Evolutionary conservation across 371 early-diverging fungal genomes (phyloP).

Genomic region (Smittium culicis): DNA sequence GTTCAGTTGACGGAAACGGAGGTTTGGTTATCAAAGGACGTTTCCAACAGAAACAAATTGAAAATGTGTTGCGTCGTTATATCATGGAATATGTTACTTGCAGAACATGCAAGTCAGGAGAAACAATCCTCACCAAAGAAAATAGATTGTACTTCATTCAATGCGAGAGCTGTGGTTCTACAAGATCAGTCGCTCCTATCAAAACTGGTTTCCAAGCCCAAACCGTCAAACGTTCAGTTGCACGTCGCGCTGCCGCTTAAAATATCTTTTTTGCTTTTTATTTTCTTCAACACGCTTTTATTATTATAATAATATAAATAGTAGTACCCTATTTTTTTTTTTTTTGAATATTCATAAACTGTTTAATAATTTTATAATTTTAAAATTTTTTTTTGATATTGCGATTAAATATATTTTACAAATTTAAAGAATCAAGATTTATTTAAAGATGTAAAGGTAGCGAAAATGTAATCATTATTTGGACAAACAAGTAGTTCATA

Average conservation of each 20-base stretch:
- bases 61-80: slow-evolving; percentile 94
- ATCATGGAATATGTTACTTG: slow-evolving; percentile 99
- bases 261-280: slow-evolving; percentile 10
- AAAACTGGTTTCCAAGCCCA: slow-evolving; percentile 97
- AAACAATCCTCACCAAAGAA: slow-evolving; percentile 93
- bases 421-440: background rate
- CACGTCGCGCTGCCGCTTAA: slow-evolving; percentile 21
- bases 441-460: background rate
- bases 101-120: slow-evolving; percentile 96
- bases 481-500: slow-evolving; percentile 8
- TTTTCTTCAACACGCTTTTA: too few relatives aligned
- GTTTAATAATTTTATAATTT: too few relatives aligned
- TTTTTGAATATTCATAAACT: too few relatives aligned
- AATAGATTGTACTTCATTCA: slow-evolving; percentile 95
- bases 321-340: too few relatives aligned
- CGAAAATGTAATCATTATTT: slow-evolving; percentile 2
- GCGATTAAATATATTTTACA: too few relatives aligned
- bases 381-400: too few relatives aligned
- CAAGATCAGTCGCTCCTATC: slow-evolving; percentile 92
- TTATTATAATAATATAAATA: too few relatives aligned
- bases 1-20: slow-evolving; percentile 90
- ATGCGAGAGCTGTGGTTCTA: slow-evolving; percentile 96
- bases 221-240: slow-evolving; percentile 31
- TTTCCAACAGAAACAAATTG: slow-evolving; percentile 98
- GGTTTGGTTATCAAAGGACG: slow-evolving; percentile 95